phyloP scores from a whole-genome alignment of 1,139 yeast genomes.

The Blastobotrys petasosporus region DNA sequence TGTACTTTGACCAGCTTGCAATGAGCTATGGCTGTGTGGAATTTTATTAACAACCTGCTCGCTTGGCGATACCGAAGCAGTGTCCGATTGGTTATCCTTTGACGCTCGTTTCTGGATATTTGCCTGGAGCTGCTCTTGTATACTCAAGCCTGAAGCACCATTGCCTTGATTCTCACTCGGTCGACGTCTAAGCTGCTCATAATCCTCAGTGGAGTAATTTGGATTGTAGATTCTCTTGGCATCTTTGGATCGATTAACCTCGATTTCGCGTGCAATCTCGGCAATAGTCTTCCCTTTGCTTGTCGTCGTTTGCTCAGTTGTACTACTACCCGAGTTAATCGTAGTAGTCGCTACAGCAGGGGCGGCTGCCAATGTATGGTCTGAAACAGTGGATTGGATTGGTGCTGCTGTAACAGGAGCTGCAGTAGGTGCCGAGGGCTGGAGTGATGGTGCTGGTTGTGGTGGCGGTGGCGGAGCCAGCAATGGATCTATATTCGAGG shows the following conservation, averaged over 20 bases:
- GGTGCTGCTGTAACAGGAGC: background rate
- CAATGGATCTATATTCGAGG: constrained; percentile 4
- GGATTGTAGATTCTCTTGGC: constrained; percentile 6
- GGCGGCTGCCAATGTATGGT: too few species aligned
- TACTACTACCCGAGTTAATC: too few species aligned
- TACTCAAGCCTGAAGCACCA: constrained; percentile 13
- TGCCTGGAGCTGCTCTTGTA: constrained; percentile 23
- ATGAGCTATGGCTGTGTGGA: constrained; percentile 19
- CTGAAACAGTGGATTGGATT: too few species aligned
- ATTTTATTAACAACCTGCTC: background rate
- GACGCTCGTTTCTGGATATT: constrained; percentile 16
- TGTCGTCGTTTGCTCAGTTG: background rate
- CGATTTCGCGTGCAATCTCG: constrained; percentile 50
- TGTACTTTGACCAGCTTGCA: constrained; percentile 26
- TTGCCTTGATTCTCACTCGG: background rate
- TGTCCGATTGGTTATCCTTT: background rate
- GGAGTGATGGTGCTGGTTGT: constrained; percentile 1
- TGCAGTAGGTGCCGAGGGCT: background rate
- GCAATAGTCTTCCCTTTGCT: constrained; percentile 43
- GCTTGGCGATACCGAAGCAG: constrained; percentile 2
- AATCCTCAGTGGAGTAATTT: constrained; percentile 5
- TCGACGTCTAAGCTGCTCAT: background rate
- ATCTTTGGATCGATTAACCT: constrained; percentile 27
- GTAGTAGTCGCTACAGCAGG: too few species aligned
- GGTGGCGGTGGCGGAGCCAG: background rate